phyloP scores from a whole-genome alignment of 2,329 filamentous ascomycete genomes.

The Xylariaceae sp. region DNA sequence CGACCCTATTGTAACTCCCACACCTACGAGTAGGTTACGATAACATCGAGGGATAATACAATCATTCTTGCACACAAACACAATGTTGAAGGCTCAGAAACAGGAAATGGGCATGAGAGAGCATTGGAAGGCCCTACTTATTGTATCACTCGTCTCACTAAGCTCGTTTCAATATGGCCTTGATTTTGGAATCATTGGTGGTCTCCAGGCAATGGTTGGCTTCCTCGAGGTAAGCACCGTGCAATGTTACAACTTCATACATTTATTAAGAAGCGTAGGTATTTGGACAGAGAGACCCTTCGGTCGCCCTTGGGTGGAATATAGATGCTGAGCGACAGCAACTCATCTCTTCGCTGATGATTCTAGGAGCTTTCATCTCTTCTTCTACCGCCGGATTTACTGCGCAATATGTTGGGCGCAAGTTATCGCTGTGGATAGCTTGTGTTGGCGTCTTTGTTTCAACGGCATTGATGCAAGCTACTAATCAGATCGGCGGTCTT shows the following conservation, averaged over 20 bases:
- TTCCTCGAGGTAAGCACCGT: constrained; percentile 37
- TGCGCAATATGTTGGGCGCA: constrained; percentile 44
- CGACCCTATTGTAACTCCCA: not conserved
- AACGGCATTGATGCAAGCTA: constrained; percentile 59
- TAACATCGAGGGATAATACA: not conserved
- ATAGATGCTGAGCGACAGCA: constrained; percentile 50
- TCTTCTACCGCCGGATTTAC: constrained; percentile 49
- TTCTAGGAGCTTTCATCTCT: constrained; percentile 53
- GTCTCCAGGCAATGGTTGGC: constrained; percentile 42
- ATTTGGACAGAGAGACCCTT: constrained; percentile 36
- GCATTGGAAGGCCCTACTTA: constrained; percentile 38
- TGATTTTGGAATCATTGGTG: constrained; percentile 43
- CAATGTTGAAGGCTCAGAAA: constrained; percentile 31
- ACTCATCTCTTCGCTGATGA: constrained; percentile 56
- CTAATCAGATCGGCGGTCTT: constrained; percentile 51
- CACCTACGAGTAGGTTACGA: not conserved
- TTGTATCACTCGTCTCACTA: constrained; percentile 38
- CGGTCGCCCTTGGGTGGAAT: constrained; percentile 36
- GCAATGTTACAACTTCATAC: not conserved
- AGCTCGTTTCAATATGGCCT: constrained; percentile 43
- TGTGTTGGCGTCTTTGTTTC: constrained; percentile 47
- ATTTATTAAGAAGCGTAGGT: constrained; percentile 30
- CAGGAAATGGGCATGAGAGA: constrained; percentile 29
- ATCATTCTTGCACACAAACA: not conserved
- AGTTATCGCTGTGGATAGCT: constrained; percentile 47